Percentiles rank a stretch among this genome's conserved stretches.
Evolutionary conservation across 2,329 filamentous ascomycete species (phyloP).

Genomic region (Cercospora berteroae): DNA sequence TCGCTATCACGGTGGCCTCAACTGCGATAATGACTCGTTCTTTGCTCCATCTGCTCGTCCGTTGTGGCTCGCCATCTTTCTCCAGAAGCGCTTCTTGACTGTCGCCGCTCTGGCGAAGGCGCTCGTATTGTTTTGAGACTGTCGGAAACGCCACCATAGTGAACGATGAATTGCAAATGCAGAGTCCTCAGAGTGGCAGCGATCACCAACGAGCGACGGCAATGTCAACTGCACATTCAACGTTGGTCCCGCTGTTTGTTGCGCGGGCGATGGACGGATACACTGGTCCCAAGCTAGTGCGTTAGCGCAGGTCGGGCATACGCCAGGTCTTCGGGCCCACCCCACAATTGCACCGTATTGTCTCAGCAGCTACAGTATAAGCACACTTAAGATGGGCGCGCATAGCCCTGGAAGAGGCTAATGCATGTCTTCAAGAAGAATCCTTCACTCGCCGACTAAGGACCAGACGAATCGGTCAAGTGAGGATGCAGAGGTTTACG

Average conservation of each 20-base stretch:
- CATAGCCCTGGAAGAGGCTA: background rate
- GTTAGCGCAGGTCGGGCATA: background rate
- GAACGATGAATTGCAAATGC: background rate
- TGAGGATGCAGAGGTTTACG: background rate
- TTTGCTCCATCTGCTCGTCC: background rate
- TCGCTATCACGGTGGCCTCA: background rate
- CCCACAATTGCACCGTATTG: background rate
- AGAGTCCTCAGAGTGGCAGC: background rate
- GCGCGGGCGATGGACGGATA: background rate
- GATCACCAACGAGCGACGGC: background rate
- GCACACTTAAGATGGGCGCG: background rate
- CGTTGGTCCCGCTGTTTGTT: background rate
- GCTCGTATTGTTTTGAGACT: background rate
- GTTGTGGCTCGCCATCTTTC: background rate
- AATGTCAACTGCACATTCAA: background rate
- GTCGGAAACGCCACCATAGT: background rate
- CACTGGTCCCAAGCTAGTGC: background rate
- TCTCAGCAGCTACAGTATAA: background rate
- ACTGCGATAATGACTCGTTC: background rate
- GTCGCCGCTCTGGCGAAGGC: background rate
- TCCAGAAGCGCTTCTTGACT: constrained; percentile 4
- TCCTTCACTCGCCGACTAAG: background rate
- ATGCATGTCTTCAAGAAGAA: background rate
- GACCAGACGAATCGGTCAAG: background rate
- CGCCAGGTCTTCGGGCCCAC: background rate